A percentile compares a stretch with the other conserved stretches of the same genome.
Conservation (phyloP, 139 green algal species). For the Chlamydomonas sphaeroides region DNA sequence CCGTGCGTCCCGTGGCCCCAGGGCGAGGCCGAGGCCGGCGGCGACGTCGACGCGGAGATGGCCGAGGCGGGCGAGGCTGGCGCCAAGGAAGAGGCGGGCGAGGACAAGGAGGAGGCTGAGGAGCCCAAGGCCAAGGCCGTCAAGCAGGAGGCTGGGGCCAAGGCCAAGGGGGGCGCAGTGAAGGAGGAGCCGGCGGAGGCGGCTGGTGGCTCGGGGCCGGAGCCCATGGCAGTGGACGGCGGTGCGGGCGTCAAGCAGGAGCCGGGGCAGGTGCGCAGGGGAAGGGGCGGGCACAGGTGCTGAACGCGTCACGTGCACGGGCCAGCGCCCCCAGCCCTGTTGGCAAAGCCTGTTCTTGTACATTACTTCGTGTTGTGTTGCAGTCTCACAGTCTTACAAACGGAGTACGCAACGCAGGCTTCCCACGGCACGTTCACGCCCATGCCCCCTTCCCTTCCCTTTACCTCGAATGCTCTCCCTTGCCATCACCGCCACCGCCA, state of each 20-base stretch:
- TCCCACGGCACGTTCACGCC: no score
- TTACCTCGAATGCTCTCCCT: no score
- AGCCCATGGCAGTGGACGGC: conserved; percentile 24
- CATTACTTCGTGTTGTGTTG: no score
- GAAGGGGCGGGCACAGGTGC: no score
- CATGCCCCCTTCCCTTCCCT: no score
- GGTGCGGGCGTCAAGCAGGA: conserved; percentile 36
- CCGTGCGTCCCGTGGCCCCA: background rate
- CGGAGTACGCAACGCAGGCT: no score
- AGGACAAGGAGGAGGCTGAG: background rate
- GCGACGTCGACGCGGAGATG: background rate
- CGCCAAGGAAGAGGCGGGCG: background rate
- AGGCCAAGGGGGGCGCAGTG: background rate
- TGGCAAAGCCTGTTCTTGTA: no score
- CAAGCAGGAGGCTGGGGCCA: background rate
- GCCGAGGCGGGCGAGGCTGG: background rate
- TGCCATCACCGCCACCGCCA: no score
- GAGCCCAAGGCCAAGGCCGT: background rate
- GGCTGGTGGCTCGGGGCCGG: conserved; percentile 38
- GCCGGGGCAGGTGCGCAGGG: background rate
- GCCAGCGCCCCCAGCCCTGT: no score
- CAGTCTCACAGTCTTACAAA: no score
- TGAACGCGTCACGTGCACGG: no score
- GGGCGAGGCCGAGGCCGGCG: background rate
- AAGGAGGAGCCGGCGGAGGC: background rate